Evolutionary conservation across 2,329 filamentous ascomycete species (phyloP), one percentile per base, ranked within the genome.

Genomic region (Cordyceps pruinosa): DNA sequence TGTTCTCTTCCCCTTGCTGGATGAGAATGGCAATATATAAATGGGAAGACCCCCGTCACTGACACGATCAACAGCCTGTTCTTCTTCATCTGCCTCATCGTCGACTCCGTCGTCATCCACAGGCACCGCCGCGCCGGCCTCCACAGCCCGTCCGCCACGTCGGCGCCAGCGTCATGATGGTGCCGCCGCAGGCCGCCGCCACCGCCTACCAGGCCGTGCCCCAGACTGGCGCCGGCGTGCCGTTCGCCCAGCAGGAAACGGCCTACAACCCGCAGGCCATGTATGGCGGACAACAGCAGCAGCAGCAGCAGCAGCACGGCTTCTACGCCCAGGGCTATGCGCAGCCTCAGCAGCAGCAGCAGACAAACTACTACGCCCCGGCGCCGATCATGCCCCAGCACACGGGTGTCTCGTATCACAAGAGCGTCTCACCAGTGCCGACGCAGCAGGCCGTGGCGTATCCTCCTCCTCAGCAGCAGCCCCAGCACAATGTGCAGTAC

Each of bases 71-170:
- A 5, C 21, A 80, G 77, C 61, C 54, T 75, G 4, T 70, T 78
- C 47, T 77, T 73, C 61, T 51, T 74, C 50, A 66, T 72, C 53
- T 68, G 74, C 35, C 71, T 79, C 19, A 60, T 71, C 13, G 68
- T 77, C 5, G 71, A 76, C 63, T 64, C 70, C 59, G 64, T 77
- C 8, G 68, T 70, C 57, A 66, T 78, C 13, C 68, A 73, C 62
- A 70, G 73, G 15, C 77, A 80, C 61, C 75, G 77, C 57, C 67
- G 67, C 42, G 70, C 69, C 10, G 75, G 76, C 19, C 68, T 76
- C 6, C 75, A 73, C 63, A 69, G 65, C 62, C 69, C 8, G 49
- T 63, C 30, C 42, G 48, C 30, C 23, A 56, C 7, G 49, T 41
- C 19, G 35, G 32, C n/a, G 51, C 12, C 26, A 26, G 60, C 44